Evolutionary conservation across 2,329 filamentous ascomycete genomes (phyloP).

Genomic region (Samsoniella hepiali): DNA sequence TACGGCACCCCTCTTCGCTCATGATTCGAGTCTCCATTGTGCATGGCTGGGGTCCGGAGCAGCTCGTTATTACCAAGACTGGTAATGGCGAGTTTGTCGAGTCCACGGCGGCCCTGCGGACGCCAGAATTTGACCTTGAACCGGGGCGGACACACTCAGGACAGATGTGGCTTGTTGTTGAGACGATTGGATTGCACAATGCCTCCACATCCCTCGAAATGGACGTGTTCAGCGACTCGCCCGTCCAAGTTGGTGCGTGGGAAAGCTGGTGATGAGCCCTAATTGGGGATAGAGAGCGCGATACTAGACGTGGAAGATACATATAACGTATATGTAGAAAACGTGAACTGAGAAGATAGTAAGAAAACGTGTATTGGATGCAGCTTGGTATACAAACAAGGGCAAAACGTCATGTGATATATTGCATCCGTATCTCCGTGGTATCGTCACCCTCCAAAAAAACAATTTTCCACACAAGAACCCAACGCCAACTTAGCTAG

Average conservation of each 20-base stretch:
- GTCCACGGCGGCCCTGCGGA: constrained; percentile 61
- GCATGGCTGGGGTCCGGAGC: constrained; percentile 67
- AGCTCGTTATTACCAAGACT: constrained; percentile 61
- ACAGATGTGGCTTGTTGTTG: constrained; percentile 76
- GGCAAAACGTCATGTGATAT: background rate
- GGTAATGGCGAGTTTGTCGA: constrained; percentile 74
- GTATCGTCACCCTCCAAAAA: constrained; percentile 6
- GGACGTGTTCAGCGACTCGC: constrained; percentile 50
- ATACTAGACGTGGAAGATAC: background rate
- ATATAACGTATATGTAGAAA: background rate
- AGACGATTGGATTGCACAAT: constrained; percentile 63
- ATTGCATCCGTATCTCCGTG: background rate
- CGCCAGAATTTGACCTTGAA: constrained; percentile 70
- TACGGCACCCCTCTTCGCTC: constrained; percentile 43
- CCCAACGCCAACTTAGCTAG: background rate
- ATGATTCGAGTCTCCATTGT: constrained; percentile 70
- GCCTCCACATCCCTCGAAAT: constrained; percentile 45
- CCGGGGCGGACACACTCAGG: constrained; percentile 54
- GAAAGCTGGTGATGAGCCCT: constrained; percentile 26
- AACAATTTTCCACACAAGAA: background rate
- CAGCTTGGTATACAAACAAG: background rate
- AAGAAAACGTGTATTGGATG: background rate
- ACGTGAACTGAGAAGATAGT: background rate
- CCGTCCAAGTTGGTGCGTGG: constrained; percentile 44
- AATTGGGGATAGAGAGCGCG: too few relatives aligned